Percentiles rank a stretch among this genome's conserved stretches.
Conservation (phyloP, 106 monocot genomes). For the Acorus gramineus region DNA sequence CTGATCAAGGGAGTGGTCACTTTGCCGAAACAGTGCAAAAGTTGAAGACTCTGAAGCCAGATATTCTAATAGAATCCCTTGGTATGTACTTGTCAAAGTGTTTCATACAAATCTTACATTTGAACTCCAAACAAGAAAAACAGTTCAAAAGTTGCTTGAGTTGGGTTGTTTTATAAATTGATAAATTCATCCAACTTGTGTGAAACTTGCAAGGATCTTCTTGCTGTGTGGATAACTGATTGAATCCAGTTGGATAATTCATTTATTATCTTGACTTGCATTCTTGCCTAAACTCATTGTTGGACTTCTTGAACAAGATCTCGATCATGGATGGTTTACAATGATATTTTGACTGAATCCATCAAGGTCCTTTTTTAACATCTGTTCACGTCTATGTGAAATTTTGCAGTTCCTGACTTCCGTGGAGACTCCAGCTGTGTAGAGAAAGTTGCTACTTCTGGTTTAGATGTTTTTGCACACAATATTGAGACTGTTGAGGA, state of each 20-base stretch:
- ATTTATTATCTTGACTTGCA: not conserved
- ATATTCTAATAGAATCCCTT: conserved; percentile 72
- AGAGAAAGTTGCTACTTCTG: conserved; percentile 55
- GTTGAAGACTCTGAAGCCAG: conserved; percentile 58
- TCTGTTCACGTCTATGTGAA: too few relatives aligned
- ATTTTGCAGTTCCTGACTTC: conserved; percentile 70
- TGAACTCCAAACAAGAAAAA: too few relatives aligned
- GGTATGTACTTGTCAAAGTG: conserved; percentile 21
- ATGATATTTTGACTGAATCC: too few relatives aligned
- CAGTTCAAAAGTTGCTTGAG: too few relatives aligned
- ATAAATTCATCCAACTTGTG: too few relatives aligned
- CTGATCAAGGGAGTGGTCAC: conserved; percentile 83
- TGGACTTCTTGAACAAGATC: not conserved
- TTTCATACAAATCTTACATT: too few relatives aligned
- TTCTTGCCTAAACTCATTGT: not conserved
- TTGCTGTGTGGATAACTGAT: too few relatives aligned
- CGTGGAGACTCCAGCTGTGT: conserved; percentile 56
- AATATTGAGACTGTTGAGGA: conserved; percentile 94
- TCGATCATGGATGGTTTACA: too few relatives aligned
- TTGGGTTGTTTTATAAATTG: too few relatives aligned
- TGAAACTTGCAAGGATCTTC: too few relatives aligned
- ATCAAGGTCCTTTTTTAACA: too few relatives aligned
- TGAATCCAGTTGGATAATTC: not conserved
- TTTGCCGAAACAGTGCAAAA: conserved; percentile 73
- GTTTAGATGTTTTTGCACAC: conserved; percentile 74